Conservation (phyloP, 2,329 filamentous ascomycete species). For the Dendrostoma leiphaemia region DNA sequence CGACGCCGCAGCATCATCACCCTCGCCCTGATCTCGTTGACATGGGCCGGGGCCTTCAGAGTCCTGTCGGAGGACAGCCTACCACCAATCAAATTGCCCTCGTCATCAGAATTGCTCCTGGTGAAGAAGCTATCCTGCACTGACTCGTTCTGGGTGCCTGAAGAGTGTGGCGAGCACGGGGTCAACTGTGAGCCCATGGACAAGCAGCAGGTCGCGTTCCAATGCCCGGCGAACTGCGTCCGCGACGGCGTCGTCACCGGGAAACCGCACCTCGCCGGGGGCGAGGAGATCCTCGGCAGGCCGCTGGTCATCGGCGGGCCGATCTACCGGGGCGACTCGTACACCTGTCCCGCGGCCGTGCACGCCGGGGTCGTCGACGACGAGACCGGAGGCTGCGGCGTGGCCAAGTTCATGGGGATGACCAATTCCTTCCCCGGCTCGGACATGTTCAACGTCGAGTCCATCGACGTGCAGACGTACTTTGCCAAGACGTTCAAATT, state of each 20-base stretch:
- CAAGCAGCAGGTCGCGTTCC: conserved; percentile 67
- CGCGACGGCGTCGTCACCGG: conserved; percentile 66
- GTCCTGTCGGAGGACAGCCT: conserved; percentile 13
- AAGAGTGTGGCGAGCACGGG: conserved; percentile 72
- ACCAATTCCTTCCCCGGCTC: conserved; percentile 62
- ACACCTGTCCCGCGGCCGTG: conserved; percentile 73
- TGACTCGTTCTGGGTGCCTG: conserved; percentile 67
- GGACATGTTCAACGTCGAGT: conserved; percentile 69
- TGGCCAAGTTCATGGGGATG: conserved; percentile 68
- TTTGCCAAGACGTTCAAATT: conserved; percentile 89
- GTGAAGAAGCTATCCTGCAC: conserved; percentile 52
- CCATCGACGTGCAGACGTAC: conserved; percentile 77
- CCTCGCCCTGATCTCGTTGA: conserved; percentile 1
- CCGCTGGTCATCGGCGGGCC: conserved; percentile 67
- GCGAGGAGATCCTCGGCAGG: conserved; percentile 61
- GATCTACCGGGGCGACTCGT: conserved; percentile 81
- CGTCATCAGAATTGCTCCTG: not conserved
- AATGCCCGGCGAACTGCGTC: conserved; percentile 72
- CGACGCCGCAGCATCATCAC: not conserved
- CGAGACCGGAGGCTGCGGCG: conserved; percentile 68
- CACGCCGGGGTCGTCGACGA: conserved; percentile 70
- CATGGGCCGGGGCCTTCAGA: conserved; percentile 37
- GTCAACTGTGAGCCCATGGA: conserved; percentile 73
- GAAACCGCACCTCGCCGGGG: conserved; percentile 69
- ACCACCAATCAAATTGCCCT: conserved; percentile 1